phyloP scores from a whole-genome alignment of 2,329 filamentous ascomycete genomes.

The Cryoendolithus antarcticus region DNA sequence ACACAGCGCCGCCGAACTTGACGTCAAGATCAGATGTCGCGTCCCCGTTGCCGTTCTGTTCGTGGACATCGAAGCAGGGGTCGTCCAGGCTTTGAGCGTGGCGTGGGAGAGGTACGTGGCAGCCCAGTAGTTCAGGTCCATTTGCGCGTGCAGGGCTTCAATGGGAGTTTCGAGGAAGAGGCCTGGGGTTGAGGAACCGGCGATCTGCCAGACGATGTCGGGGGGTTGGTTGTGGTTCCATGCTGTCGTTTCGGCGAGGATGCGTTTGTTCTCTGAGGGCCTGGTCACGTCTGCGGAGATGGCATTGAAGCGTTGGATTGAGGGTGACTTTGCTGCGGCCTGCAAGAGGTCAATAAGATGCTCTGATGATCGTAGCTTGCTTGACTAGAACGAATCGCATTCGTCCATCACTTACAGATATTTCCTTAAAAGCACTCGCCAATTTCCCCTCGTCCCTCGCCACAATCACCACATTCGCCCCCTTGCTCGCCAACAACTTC shows the following conservation, averaged over 20 bases:
- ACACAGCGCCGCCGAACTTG: conserved; percentile 62
- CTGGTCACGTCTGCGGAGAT: conserved; percentile 72
- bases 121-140: conserved; percentile 89
- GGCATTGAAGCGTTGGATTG: conserved; percentile 65
- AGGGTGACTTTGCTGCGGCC: conserved; percentile 52
- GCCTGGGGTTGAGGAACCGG: conserved; percentile 61
- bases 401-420: conserved; percentile 40
- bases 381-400: too few species aligned
- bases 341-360: conserved; percentile 20
- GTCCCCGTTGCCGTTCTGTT: conserved; percentile 21
- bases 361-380: too few species aligned
- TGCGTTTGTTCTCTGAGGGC: conserved; percentile 53
- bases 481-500: conserved; percentile 63
- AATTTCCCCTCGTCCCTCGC: conserved; percentile 68
- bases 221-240: conserved; percentile 68
- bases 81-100: conserved; percentile 62
- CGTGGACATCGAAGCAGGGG: conserved; percentile 22
- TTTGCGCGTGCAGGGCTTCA: conserved; percentile 57
- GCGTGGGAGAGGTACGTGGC: conserved; percentile 76
- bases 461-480: conserved; percentile 77
- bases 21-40: conserved; percentile 79
- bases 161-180: conserved; percentile 67
- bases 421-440: conserved; percentile 51
- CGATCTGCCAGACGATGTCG: conserved; percentile 85
- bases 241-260: conserved; percentile 57